Evolutionary conservation across 768 basidiomycete species (phyloP).

Genomic region (Asterophora lycoperdoides): DNA sequence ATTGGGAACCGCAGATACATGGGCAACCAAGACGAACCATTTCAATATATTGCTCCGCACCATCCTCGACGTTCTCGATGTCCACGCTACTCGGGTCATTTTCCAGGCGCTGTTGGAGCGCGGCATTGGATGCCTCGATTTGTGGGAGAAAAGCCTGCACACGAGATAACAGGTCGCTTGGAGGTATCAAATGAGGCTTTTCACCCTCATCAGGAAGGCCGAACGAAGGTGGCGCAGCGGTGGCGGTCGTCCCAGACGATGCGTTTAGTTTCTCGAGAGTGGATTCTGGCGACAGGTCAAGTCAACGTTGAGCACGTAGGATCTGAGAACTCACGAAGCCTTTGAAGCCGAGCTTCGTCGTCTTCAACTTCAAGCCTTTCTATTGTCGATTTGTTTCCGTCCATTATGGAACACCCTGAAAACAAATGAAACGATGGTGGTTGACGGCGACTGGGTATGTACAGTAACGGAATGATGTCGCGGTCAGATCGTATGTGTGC

Average conservation of each 20-base stretch:
- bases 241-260: neutral
- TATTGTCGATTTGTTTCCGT: neutral
- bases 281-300: neutral
- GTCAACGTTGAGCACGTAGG: neutral
- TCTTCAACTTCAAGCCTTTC: conserved; percentile 13
- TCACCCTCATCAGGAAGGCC: neutral
- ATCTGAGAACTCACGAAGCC: conserved; percentile 7
- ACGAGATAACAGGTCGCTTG: conserved; percentile 54
- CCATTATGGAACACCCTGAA: neutral
- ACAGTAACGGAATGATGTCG: neutral
- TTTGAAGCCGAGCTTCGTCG: conserved; percentile 8
- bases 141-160: conserved; percentile 65
- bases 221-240: neutral
- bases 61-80: conserved; percentile 57
- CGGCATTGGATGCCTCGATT: conserved; percentile 59
- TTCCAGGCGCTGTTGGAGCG: conserved; percentile 38
- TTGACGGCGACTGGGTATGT: neutral
- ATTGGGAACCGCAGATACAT: neutral
- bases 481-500: conserved; percentile 1
- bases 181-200: conserved; percentile 29
- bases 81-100: conserved; percentile 56
- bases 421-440: neutral
- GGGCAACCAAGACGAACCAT: conserved; percentile 41
- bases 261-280: conserved; percentile 13
- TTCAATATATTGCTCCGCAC: conserved; percentile 53